Evolutionary conservation across 1,139 yeast genomes (phyloP), one percentile per base, ranked within the genome.

Genomic region (Candida sp.): DNA sequence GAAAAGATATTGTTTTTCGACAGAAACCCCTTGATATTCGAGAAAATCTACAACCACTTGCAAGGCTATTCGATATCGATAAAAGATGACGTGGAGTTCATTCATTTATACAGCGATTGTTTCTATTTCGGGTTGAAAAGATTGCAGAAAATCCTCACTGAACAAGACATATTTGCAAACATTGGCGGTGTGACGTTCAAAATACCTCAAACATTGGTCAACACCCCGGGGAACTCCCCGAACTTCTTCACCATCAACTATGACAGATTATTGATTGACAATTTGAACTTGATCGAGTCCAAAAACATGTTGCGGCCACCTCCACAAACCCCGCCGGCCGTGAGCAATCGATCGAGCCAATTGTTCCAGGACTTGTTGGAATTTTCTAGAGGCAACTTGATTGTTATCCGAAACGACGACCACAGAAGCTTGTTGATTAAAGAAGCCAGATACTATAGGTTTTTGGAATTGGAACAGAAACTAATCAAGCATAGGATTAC

Each of bases 401-500:
- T 77, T 5, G 70, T 74, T 0, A 73, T 89, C 17, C 66, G 70
- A 33, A 67, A 77, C 56, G 87, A 83, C 38, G 71, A 72, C 3
- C 90, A 88, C 61, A 72, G 96, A 42, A 64, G 71, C 5, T 67
- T 80, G 7, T 72, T 92, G 51, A 66, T 86, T 5, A 73, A 75
- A 48, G 98, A 92, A 62, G 90, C 96, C 57, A 77, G 80, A 45
- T 92, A 88, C 68, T 92, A 90, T 66, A 76, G 96, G 48, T 87
- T 92, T 60, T 69, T 83, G 48, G 92, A 85, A 45, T 72, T 92
- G 42, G 96, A 89, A 64, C 96, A 92, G 68, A 71, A 78, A 53
- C 67, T 91, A 37, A 65, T 88, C n/a, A 80, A 79, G 42, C 82
- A 79, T 58, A 68, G 67, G 34, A 75, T 90, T 22, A 53, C 70